phyloP scores from a whole-genome alignment of 1,139 yeast species.

The Lodderomyces jiufengensis region DNA sequence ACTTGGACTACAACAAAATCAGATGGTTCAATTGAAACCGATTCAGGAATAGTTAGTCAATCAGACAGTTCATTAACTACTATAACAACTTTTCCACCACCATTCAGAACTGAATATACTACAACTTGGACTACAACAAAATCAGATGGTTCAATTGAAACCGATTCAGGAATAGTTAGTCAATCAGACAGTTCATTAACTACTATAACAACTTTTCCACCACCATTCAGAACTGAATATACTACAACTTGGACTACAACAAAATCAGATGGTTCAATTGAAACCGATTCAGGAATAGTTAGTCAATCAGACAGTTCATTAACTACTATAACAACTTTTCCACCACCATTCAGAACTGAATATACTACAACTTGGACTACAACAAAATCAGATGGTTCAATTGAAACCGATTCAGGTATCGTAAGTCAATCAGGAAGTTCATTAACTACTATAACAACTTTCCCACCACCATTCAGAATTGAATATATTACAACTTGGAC shows the following conservation, averaged over 20 bases:
- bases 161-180: conserved; percentile 16
- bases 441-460: conserved; percentile 4
- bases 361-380: conserved; percentile 20
- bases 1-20: conserved; percentile 5
- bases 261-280: conserved; percentile 15
- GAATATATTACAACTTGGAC: conserved; percentile 11
- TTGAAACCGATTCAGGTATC: conserved; percentile 16
- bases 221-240: conserved; percentile 10
- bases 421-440: conserved; percentile 10
- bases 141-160: conserved; percentile 16
- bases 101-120: conserved; percentile 16
- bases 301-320: conserved; percentile 4
- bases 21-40: too few relatives aligned
- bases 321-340: conserved; percentile 5
- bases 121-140: conserved; percentile 18
- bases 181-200: conserved; percentile 6
- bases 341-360: conserved; percentile 8
- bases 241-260: conserved; percentile 20
- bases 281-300: conserved; percentile 16
- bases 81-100: conserved; percentile 9
- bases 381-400: conserved; percentile 18
- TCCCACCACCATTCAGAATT: conserved; percentile 8
- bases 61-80: conserved; percentile 3
- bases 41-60: conserved; percentile 13
- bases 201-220: conserved; percentile 4